Evolutionary conservation across 768 basidiomycete species (phyloP).

Genomic region (Lactifluus piperatus): DNA sequence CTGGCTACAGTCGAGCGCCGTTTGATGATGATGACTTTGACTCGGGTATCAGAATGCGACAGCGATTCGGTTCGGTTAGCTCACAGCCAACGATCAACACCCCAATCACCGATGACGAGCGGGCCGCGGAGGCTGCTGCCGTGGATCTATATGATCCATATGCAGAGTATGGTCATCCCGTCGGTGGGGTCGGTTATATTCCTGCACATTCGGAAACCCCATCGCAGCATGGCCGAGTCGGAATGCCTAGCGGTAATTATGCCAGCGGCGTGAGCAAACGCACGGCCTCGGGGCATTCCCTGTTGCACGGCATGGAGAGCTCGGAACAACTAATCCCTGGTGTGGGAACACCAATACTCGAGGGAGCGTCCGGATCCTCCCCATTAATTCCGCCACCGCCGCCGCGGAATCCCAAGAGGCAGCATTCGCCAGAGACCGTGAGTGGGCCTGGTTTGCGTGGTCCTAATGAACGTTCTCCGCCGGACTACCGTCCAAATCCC

Average conservation of each 20-base stretch:
- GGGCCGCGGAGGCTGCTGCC: neutral
- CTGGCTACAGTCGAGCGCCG: conserved; percentile 58
- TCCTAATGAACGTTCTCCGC: neutral
- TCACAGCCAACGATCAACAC: conserved; percentile 18
- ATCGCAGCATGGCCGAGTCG: conserved; percentile 26
- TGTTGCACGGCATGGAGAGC: conserved; percentile 47
- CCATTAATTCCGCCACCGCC: conserved; percentile 1
- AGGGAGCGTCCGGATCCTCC: neutral
- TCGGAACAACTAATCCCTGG: conserved; percentile 49
- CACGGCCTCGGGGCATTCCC: conserved; percentile 32
- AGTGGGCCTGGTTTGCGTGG: neutral
- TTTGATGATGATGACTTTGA: conserved; percentile 41
- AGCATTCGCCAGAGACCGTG: neutral
- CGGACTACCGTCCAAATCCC: conserved; percentile 11
- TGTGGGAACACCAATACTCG: neutral
- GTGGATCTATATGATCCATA: conserved; percentile 14
- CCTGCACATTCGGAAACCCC: conserved; percentile 42
- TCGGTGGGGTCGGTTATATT: conserved; percentile 34
- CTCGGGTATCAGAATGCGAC: conserved; percentile 19
- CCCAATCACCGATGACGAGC: conserved; percentile 19
- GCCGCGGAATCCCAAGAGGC: conserved; percentile 13
- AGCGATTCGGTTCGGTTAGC: conserved; percentile 21
- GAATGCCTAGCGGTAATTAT: conserved; percentile 20
- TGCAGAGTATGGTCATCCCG: conserved; percentile 8
- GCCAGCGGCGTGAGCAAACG: conserved; percentile 24